phyloP scores from a whole-genome alignment of 2,329 filamentous ascomycete genomes.

The Arthrobotrys sinensis region DNA sequence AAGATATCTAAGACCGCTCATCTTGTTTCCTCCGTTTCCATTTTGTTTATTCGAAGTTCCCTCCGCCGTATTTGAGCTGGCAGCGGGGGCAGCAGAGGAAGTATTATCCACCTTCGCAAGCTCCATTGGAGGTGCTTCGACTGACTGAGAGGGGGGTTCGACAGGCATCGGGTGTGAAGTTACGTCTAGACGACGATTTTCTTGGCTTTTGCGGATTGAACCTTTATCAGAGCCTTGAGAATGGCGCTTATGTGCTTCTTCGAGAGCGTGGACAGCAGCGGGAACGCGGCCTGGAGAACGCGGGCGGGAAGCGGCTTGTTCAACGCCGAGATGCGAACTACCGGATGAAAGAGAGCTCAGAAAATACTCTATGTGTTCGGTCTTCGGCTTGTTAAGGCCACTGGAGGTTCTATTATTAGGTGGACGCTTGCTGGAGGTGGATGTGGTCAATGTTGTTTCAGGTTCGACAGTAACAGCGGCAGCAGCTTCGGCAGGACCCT shows the following conservation, averaged over 20 bases:
- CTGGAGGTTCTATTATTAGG: neutral
- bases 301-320: neutral
- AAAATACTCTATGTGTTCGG: constrained; percentile 46
- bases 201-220: constrained; percentile 16
- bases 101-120: neutral
- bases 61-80: neutral
- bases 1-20: constrained; percentile 15
- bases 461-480: neutral
- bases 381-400: constrained; percentile 33
- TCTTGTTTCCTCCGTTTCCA: neutral
- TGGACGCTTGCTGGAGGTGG: neutral
- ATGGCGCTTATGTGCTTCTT: constrained; percentile 33
- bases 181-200: constrained; percentile 10
- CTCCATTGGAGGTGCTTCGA: neutral
- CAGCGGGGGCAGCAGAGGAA: constrained; percentile 5
- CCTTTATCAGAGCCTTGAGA: constrained; percentile 28
- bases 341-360: constrained; percentile 16
- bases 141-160: neutral
- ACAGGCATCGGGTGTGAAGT: neutral
- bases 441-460: neutral
- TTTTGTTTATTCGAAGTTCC: neutral
- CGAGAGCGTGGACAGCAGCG: constrained; percentile 33
- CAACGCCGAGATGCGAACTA: constrained; percentile 1
- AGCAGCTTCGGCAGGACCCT: neutral
- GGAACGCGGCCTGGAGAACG: constrained; percentile 39